phyloP scores from a whole-genome alignment of 345 rosid genomes.

The Mercurialis annua region DNA sequence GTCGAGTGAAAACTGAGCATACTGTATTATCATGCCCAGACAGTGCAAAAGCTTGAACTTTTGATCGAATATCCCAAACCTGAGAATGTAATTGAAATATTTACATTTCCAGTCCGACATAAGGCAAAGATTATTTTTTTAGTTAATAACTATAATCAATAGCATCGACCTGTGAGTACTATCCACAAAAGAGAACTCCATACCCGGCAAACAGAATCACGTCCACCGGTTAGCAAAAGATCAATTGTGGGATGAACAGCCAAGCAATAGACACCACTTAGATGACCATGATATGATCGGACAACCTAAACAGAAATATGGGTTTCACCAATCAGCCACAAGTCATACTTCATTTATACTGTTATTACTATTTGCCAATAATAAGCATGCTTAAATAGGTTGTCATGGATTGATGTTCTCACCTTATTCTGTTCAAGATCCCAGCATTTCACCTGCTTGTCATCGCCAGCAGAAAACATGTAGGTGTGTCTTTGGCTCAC shows the following conservation, averaged over 20 bases:
- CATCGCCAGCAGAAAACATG: conserved; percentile 99
- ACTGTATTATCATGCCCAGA: conserved; percentile 96
- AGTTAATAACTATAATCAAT: neutral
- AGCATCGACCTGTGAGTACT: conserved; percentile 2
- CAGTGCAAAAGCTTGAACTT: conserved; percentile 92
- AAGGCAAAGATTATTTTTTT: neutral
- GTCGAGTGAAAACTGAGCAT: conserved; percentile 91
- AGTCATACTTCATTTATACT: neutral
- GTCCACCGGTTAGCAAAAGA: conserved; percentile 89
- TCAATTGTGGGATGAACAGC: conserved; percentile 95
- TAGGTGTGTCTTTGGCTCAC: conserved; percentile 84
- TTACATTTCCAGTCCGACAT: conserved; percentile 16
- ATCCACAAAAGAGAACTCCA: conserved; percentile 1
- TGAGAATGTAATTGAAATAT: conserved; percentile 28
- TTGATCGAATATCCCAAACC: conserved; percentile 99
- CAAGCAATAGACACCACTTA: conserved; percentile 98
- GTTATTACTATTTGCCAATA: neutral
- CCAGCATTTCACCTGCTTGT: conserved; percentile 99
- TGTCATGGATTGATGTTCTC: conserved; percentile 10
- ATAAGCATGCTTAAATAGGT: neutral
- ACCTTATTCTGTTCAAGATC: conserved; percentile 99
- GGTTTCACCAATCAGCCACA: conserved; percentile 10
- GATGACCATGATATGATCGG: conserved; percentile 96
- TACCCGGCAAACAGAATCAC: conserved; percentile 99
- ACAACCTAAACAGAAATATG: conserved; percentile 52